phyloP scores from a whole-genome alignment of 176 grass and related monocot species.

The Poa pratensis region DNA sequence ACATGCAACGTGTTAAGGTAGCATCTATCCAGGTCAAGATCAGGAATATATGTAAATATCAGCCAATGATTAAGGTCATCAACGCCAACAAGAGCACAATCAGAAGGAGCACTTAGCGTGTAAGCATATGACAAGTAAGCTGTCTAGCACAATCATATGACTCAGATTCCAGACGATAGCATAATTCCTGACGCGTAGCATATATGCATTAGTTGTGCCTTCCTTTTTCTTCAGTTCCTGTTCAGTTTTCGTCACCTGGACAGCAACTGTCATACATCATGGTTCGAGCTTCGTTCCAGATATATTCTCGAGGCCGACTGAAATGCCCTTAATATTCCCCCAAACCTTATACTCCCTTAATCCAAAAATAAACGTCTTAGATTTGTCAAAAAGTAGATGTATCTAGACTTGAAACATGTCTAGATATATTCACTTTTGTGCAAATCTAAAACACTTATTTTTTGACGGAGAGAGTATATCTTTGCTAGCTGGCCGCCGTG shows the following conservation, averaged over 20 bases:
- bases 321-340: neutral
- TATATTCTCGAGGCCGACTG: constrained; percentile 16
- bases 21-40: neutral
- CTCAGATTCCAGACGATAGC: constrained; percentile 12
- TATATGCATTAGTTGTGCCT: neutral
- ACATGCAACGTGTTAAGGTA: constrained; percentile 42
- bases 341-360: neutral
- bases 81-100: neutral
- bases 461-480: too few species aligned
- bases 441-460: too few species aligned
- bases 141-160: neutral
- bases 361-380: too few species aligned
- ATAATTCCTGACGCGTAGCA: constrained; percentile 18
- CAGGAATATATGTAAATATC: neutral
- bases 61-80: constrained; percentile 29
- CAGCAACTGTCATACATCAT: neutral
- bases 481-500: too few species aligned
- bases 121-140: constrained; percentile 32
- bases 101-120: constrained; percentile 19
- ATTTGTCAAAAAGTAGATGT: too few species aligned
- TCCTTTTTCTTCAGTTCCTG: neutral
- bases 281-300: neutral
- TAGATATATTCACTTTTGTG: too few species aligned
- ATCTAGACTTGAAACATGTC: too few species aligned
- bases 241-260: constrained; percentile 35